Percentiles rank a stretch among this genome's conserved stretches.
Conservation (phyloP, 345 rosid species). For the Arabis hirsuta region DNA sequence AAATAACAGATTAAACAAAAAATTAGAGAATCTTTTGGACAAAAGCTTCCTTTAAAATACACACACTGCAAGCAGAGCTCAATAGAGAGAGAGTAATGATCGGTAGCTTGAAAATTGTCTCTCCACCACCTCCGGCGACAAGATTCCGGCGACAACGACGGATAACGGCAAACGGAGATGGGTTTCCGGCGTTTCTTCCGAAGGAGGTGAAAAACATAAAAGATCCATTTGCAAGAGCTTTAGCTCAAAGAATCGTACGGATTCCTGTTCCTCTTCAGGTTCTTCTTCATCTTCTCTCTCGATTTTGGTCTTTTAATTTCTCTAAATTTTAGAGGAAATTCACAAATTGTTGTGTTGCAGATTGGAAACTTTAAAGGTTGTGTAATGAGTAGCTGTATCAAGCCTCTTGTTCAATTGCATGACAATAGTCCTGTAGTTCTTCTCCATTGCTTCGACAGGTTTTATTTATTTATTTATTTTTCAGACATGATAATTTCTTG, state of each 20-base stretch:
- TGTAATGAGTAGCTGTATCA: slow-evolving; percentile 81
- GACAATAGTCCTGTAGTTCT: slow-evolving; percentile 64
- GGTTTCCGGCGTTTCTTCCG: slow-evolving; percentile 81
- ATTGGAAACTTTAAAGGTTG: slow-evolving; percentile 48
- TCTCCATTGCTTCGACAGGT: slow-evolving; percentile 95
- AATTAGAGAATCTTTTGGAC: not conserved
- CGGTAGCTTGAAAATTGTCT: slow-evolving; percentile 33
- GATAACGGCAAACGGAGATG: slow-evolving; percentile 41
- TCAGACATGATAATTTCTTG: not conserved
- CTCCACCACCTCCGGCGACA: slow-evolving; percentile 29
- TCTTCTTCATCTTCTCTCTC: not conserved
- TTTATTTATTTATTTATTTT: not conserved
- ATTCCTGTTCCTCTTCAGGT: slow-evolving; percentile 73
- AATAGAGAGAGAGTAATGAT: slow-evolving; percentile 30
- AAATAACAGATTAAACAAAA: not conserved
- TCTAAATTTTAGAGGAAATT: not conserved
- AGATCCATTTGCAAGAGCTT: slow-evolving; percentile 76
- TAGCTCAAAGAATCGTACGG: slow-evolving; percentile 69
- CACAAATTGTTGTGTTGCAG: slow-evolving; percentile 45
- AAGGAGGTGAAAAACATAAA: slow-evolving; percentile 72
- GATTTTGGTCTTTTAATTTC: not conserved
- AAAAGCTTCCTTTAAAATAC: slow-evolving; percentile 6
- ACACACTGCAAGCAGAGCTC: slow-evolving; percentile 10
- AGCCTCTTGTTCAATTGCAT: slow-evolving; percentile 50
- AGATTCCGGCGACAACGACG: slow-evolving; percentile 10